phyloP scores from a whole-genome alignment of 1,284 basidiomycete genomes.

The Polyporus tsugae region DNA sequence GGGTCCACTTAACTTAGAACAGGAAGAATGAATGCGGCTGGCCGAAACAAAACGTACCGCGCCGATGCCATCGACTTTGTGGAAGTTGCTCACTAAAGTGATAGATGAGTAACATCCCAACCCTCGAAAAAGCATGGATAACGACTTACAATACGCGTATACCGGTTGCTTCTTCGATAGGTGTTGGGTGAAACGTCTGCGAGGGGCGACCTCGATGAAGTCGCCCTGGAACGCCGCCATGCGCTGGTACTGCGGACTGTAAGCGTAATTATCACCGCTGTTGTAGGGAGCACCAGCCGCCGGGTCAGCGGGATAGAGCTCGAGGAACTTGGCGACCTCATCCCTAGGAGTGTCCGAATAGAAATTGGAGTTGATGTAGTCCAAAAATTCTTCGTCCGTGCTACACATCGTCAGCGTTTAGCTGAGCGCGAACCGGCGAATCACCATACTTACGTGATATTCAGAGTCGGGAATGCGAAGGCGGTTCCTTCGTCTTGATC shows the following conservation, averaged over 20 bases:
- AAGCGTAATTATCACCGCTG: constrained; percentile 50
- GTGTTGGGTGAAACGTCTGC: constrained; percentile 41
- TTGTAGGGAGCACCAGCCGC: constrained; percentile 58
- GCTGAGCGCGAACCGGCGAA: no score
- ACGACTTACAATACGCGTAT: constrained; percentile 54
- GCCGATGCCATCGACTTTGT: constrained; percentile 52
- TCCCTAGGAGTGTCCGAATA: constrained; percentile 11
- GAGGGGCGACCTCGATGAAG: constrained; percentile 55
- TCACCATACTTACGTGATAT: constrained; percentile 30
- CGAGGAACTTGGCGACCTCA: constrained; percentile 14
- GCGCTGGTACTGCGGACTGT: constrained; percentile 60
- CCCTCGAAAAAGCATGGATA: neutral
- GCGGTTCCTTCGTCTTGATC: constrained; percentile 46
- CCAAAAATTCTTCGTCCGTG: constrained; percentile 28
- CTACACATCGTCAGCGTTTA: constrained; percentile 8
- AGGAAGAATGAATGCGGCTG: constrained; percentile 24
- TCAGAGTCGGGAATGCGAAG: constrained; percentile 37
- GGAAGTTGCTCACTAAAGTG: constrained; percentile 50
- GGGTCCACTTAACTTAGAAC: neutral
- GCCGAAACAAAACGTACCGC: constrained; percentile 43
- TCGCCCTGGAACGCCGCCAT: constrained; percentile 59
- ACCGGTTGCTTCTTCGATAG: constrained; percentile 51
- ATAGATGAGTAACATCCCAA: neutral
- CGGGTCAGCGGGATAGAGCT: constrained; percentile 49
- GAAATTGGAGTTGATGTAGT: constrained; percentile 28